Percentiles rank a stretch among this genome's conserved stretches.
These are phyloP conservation scores for Saccharomyces mikatae DNA, from an alignment of 805 yeast genomes.

Conservation along the genomic window DNA sequence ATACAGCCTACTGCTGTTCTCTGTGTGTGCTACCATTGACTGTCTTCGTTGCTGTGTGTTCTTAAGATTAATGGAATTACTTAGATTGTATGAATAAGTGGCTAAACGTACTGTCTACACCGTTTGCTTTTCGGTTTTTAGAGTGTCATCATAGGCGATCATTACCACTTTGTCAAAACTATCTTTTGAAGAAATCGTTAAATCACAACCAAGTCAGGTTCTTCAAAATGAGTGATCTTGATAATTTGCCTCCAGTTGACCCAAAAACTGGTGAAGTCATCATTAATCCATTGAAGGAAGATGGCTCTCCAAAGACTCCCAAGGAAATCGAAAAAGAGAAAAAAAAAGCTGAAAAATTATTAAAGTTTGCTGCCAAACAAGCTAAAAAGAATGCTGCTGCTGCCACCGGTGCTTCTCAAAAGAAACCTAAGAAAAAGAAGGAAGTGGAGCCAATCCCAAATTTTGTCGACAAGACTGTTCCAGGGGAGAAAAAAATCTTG, in stretches of 20 bases:
- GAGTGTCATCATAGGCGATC: not conserved
- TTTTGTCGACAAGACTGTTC: conserved; percentile 71
- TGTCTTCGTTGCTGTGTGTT: not conserved
- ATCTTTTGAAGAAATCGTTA: not conserved
- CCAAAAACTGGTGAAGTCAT: conserved; percentile 32
- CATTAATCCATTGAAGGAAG: conserved; percentile 33
- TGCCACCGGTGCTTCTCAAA: conserved; percentile 45
- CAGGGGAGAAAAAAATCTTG: conserved; percentile 86
- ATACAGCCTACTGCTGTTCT: not conserved
- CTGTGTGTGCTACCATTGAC: not conserved
- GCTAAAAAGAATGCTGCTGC: conserved; percentile 46
- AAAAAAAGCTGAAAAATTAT: conserved; percentile 79
- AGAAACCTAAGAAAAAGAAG: conserved; percentile 59
- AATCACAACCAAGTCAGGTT: conserved; percentile 6
- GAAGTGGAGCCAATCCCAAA: conserved; percentile 71
- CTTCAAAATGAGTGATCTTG: conserved; percentile 26
- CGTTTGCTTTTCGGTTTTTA: not conserved
- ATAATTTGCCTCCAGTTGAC: conserved; percentile 30
- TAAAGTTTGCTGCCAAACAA: conserved; percentile 79
- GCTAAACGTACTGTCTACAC: not conserved
- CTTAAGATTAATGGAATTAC: not conserved
- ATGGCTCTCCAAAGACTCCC: conserved; percentile 54
- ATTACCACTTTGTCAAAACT: not conserved
- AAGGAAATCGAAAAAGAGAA: conserved; percentile 81
- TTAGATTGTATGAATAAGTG: conserved; percentile 1